A percentile compares a stretch with the other conserved stretches of the same genome.
These are phyloP conservation scores for Chlorella ohadii DNA, from an alignment of 139 green algal species.

Conservation along the genomic window DNA sequence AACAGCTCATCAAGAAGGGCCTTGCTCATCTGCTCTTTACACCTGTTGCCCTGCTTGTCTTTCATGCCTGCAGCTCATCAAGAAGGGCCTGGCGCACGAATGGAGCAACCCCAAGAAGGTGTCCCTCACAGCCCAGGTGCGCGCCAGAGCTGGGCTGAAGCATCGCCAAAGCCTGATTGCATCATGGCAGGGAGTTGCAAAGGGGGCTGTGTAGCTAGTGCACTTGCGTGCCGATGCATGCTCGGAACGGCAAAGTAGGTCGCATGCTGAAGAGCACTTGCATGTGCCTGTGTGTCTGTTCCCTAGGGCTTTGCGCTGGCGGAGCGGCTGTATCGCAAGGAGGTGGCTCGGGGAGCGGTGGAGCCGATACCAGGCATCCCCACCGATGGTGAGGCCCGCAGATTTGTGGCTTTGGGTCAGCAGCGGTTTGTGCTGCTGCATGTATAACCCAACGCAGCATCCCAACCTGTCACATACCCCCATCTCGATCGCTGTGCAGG, in stretches of 20 bases:
- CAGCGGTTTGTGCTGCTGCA: too few species aligned
- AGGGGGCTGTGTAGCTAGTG: too few species aligned
- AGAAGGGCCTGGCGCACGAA: slow-evolving; percentile 14
- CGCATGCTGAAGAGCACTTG: too few species aligned
- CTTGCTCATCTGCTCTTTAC: too few species aligned
- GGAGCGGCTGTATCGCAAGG: slow-evolving; percentile 65
- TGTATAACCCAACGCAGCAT: too few species aligned
- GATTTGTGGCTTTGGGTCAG: too few species aligned
- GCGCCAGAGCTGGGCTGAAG: background rate
- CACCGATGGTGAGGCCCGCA: background rate
- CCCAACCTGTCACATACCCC: background rate
- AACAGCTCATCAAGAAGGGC: too few species aligned
- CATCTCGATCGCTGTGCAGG: background rate
- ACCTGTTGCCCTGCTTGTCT: background rate
- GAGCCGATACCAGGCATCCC: slow-evolving; percentile 22
- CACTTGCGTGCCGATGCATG: too few species aligned
- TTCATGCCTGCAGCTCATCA: slow-evolving; percentile 2
- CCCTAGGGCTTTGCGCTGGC: slow-evolving; percentile 50
- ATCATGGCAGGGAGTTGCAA: too few species aligned
- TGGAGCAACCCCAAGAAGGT: slow-evolving; percentile 44
- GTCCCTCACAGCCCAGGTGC: slow-evolving; percentile 27
- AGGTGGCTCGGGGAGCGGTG: slow-evolving; percentile 38
- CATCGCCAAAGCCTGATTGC: background rate
- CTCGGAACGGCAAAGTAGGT: too few species aligned
- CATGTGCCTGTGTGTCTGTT: too few species aligned